phyloP scores from a whole-genome alignment of 2,329 filamentous ascomycete species.

The Aspergillus ustus region DNA sequence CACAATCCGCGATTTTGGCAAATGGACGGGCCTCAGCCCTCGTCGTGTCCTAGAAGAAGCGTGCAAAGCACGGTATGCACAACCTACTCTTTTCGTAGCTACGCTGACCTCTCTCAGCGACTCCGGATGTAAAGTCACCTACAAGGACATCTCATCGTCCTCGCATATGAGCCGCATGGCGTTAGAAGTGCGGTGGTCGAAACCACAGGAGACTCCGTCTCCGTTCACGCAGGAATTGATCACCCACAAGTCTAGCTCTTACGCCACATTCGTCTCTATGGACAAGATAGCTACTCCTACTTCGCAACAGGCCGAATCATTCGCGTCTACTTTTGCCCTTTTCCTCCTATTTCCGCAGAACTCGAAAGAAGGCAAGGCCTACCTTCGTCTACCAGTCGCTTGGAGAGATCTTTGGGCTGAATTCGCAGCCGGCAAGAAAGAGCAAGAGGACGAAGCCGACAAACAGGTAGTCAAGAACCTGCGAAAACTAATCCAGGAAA shows the following conservation, averaged over 20 bases:
- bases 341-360: slow-evolving; percentile 81
- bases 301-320: slow-evolving; percentile 81
- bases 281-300: slow-evolving; percentile 73
- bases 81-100: neutral
- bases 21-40: slow-evolving; percentile 76
- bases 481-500: slow-evolving; percentile 47
- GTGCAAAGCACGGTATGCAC: slow-evolving; percentile 72
- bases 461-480: slow-evolving; percentile 70
- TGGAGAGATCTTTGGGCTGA: slow-evolving; percentile 90
- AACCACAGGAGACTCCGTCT: slow-evolving; percentile 63
- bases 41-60: slow-evolving; percentile 80
- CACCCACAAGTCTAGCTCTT: slow-evolving; percentile 49
- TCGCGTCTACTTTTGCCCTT: slow-evolving; percentile 77
- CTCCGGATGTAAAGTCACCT: slow-evolving; percentile 68
- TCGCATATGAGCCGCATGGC: slow-evolving; percentile 77
- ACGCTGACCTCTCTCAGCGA: slow-evolving; percentile 58
- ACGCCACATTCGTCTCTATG: slow-evolving; percentile 71
- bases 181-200: slow-evolving; percentile 78
- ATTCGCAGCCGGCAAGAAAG: slow-evolving; percentile 72
- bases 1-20: slow-evolving; percentile 80
- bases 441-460: slow-evolving; percentile 71
- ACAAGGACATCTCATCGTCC: slow-evolving; percentile 71
- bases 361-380: slow-evolving; percentile 83
- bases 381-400: slow-evolving; percentile 73
- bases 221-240: slow-evolving; percentile 49